Evolutionary conservation across 208 protist genomes (phyloP).

Genomic region (Tritrichomonas musculus): DNA sequence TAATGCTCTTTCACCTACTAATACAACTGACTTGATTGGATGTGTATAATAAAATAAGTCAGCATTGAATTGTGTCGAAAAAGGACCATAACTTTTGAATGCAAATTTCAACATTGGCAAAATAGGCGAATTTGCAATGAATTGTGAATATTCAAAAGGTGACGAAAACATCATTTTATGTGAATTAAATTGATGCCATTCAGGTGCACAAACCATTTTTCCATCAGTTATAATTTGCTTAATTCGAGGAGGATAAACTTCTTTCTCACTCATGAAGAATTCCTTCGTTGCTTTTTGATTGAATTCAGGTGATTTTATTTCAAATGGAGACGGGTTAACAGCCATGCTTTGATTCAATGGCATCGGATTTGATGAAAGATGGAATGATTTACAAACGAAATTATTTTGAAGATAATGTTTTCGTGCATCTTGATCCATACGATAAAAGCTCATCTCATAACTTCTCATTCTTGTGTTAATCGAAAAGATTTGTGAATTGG

Average conservation of each 20-base stretch:
- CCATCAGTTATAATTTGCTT: not conserved
- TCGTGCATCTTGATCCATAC: not conserved
- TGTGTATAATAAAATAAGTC: not conserved
- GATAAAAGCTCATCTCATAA: not conserved
- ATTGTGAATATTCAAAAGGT: not conserved
- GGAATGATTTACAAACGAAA: not conserved
- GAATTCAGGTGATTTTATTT: not conserved
- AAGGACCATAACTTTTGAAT: not conserved
- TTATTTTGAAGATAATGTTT: not conserved
- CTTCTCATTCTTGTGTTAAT: not conserved
- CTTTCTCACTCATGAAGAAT: not conserved
- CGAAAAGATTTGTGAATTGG: not conserved
- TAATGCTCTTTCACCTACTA: not conserved
- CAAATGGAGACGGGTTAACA: not conserved
- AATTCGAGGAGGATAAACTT: not conserved
- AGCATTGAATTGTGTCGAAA: not conserved
- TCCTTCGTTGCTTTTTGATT: not conserved
- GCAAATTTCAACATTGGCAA: not conserved
- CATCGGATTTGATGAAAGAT: not conserved
- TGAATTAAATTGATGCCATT: not conserved
- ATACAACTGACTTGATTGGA: not conserved
- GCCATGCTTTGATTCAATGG: not conserved
- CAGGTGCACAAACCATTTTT: not conserved
- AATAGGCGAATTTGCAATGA: not conserved
- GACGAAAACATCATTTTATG: not conserved